Evolutionary conservation across 441 rosid genomes (phyloP).

Genomic region (Brassica hybrid): DNA sequence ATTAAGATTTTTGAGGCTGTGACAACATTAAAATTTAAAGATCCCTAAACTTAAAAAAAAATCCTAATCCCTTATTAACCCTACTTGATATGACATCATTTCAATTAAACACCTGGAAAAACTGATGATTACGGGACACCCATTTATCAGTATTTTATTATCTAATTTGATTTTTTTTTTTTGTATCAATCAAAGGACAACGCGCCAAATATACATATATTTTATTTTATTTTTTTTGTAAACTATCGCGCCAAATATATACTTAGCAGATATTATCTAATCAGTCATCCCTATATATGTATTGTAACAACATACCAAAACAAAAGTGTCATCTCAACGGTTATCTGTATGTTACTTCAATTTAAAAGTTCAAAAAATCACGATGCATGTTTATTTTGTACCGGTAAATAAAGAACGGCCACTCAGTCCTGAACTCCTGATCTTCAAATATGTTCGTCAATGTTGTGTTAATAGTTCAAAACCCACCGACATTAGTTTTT

Average conservation of each 20-base stretch:
- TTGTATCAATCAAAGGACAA: too few species aligned
- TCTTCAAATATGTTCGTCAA: background rate
- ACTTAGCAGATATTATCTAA: too few species aligned
- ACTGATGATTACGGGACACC: conserved; percentile 6
- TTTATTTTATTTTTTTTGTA: too few species aligned
- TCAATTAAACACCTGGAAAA: background rate
- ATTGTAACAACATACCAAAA: background rate
- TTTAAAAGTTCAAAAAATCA: background rate
- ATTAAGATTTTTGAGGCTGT: conserved; percentile 10
- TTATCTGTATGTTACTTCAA: background rate
- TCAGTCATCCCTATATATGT: background rate
- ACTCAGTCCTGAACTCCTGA: background rate
- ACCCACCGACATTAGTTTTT: background rate
- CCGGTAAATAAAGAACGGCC: background rate
- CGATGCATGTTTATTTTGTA: background rate
- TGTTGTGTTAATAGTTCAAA: too few species aligned
- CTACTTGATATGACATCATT: conserved; percentile 19
- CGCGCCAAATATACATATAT: too few species aligned
- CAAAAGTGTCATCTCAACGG: background rate
- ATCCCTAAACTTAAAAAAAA: too few species aligned
- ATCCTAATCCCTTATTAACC: too few species aligned
- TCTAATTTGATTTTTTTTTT: too few species aligned
- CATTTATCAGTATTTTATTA: too few species aligned
- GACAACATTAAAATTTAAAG: conserved; percentile 18
- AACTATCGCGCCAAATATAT: too few species aligned